These are phyloP conservation scores for Poronia punctata DNA, from an alignment of 495 filamentous ascomycete genomes.

Conservation along the genomic window DNA sequence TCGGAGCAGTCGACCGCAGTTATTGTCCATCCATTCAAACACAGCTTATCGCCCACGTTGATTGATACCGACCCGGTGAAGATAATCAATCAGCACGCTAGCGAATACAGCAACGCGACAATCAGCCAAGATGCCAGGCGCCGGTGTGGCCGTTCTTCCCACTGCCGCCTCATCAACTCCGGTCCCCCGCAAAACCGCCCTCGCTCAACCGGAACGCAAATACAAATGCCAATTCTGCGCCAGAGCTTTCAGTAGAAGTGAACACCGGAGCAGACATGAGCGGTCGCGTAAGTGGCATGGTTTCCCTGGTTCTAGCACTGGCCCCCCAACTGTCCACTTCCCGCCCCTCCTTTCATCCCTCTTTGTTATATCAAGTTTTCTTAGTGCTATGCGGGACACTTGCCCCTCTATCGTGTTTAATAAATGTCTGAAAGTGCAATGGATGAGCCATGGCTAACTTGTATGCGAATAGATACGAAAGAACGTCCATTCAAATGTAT, in stretches of 20 bases:
- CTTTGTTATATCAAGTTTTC: no score
- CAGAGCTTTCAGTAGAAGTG: conserved; percentile 92
- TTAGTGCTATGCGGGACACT: no score
- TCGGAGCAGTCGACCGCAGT: conserved; percentile 27
- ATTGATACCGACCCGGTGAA: conserved; percentile 14
- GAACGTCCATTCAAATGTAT: conserved; percentile 97
- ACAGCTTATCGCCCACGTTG: conserved; percentile 18
- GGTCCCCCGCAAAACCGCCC: conserved; percentile 51
- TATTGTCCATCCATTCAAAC: conserved; percentile 6
- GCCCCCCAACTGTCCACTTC: conserved; percentile 1
- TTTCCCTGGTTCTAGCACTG: background rate
- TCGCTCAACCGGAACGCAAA: conserved; percentile 77
- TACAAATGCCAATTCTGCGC: conserved; percentile 99
- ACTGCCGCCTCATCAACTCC: conserved; percentile 53
- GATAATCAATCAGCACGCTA: conserved; percentile 19
- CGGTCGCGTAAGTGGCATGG: conserved; percentile 78
- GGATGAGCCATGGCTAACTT: no score
- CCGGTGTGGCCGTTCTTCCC: conserved; percentile 55
- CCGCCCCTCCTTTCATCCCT: conserved; percentile 5
- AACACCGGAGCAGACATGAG: conserved; percentile 95
- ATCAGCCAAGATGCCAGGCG: conserved; percentile 53
- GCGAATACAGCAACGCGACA: conserved; percentile 37
- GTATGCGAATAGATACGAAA: conserved; percentile 70
- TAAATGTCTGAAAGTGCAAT: no score
- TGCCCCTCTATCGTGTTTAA: no score